Conservation (phyloP, 306 rosid genomes). For the Fragaria iinumae region DNA sequence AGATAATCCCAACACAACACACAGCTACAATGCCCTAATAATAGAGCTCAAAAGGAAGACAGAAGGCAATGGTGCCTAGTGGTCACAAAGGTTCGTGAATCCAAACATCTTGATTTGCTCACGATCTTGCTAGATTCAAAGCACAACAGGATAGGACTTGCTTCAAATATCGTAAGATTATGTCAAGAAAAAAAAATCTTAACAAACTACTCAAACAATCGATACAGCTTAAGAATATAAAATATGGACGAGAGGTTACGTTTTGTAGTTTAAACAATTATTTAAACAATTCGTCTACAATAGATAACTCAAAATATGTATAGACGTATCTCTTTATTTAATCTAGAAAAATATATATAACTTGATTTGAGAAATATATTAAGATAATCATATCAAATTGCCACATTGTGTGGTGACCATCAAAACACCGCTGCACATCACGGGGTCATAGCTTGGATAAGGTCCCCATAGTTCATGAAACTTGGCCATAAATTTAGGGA, state of each 20-base stretch:
- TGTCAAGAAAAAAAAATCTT: neutral
- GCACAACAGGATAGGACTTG: neutral
- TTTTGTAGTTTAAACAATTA: too few relatives aligned
- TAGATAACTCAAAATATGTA: too few relatives aligned
- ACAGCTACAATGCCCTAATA: neutral
- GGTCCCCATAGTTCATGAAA: neutral
- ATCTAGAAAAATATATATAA: too few relatives aligned
- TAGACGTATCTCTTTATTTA: too few relatives aligned
- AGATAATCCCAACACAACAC: neutral
- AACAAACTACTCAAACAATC: neutral
- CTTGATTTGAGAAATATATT: too few relatives aligned
- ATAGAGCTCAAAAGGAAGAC: neutral
- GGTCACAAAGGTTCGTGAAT: neutral
- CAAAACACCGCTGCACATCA: neutral
- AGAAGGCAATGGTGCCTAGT: neutral
- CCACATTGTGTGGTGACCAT: conserved; percentile 10
- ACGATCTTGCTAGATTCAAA: neutral
- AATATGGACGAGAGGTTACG: neutral
- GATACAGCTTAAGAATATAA: neutral
- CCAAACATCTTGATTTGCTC: neutral
- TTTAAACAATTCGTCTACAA: too few relatives aligned
- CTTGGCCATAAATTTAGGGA: neutral
- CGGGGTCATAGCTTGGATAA: neutral
- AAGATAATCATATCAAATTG: neutral
- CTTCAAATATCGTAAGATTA: neutral